Evolutionary conservation across 2,329 filamentous ascomycete genomes (phyloP), one percentile per base, ranked within the genome.

Genomic region (Botryotinia narcissicola): DNA sequence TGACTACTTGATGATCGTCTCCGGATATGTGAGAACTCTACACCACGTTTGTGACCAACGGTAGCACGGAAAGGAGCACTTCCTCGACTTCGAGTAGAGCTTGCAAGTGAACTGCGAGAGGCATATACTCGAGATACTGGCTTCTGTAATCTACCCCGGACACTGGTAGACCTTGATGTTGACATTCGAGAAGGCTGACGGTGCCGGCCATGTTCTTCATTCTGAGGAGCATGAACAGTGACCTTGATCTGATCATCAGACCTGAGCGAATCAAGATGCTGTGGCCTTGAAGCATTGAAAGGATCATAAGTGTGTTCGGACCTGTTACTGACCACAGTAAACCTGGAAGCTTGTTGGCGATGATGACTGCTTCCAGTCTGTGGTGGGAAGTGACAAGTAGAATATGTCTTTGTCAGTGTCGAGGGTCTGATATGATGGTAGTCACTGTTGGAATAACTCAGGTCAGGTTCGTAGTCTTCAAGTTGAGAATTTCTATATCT

Each of bases 381-480:
- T 70, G 86, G 83, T 3, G 84, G 83, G 79, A 91, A 91, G 75
- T 90, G 84, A 75, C 88, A 86, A 0, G 89, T 91, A 0, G 89
- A 90, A 67, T 89, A 85, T 63, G 88, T 87, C 78, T 87, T 90
- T 75, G 86, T 87, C 84, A 89, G 88, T 42, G 84, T 83, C 0
- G 84, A 82, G 18, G 89, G 88, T 73, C 86, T 86, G 54, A 93
- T 87, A 79, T 97, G 94, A 79, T 98, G 95, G 78, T 97, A 96
- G 80, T 98, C 95, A 82, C 94, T 97, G 73, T 91, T 88, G 0
- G 95, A 97, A 80, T 96, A 92, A n/a, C 89, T 89, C 72, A 98
- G 84, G 35, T 92, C 88, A 44, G 91, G 90, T 74, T 92, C 92
- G 80, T 96, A 98, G 80, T 97, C 93, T 81, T 98, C 95, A 2